These are phyloP conservation scores for Fusarium hostae DNA, from an alignment of 2,329 filamentous ascomycete genomes.

Conservation along the genomic window DNA sequence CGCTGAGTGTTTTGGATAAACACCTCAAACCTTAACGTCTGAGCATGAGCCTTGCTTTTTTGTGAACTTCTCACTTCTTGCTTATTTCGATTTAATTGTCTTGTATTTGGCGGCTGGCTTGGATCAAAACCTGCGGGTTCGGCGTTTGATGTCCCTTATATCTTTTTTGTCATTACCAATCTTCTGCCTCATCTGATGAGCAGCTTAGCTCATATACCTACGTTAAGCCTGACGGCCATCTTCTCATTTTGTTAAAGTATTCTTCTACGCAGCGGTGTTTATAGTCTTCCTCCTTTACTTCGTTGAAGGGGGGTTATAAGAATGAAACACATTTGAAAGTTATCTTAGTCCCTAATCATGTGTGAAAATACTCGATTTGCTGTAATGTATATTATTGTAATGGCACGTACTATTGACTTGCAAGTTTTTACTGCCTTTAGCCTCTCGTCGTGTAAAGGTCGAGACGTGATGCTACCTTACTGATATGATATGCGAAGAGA, in stretches of 20 bases:
- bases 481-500: slow-evolving; percentile 43
- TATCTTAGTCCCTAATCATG: not conserved
- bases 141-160: slow-evolving; percentile 46
- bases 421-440: not conserved
- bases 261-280: slow-evolving; percentile 41
- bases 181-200: slow-evolving; percentile 33
- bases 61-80: slow-evolving; percentile 20
- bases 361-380: not conserved
- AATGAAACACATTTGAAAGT: slow-evolving; percentile 34
- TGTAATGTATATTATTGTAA: not conserved
- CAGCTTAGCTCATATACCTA: slow-evolving; percentile 41
- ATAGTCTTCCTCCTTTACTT: slow-evolving; percentile 39
- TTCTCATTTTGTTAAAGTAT: slow-evolving; percentile 44
- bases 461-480: not conserved
- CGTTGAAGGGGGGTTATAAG: slow-evolving; percentile 27
- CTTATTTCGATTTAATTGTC: slow-evolving; percentile 35
- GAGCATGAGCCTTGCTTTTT: slow-evolving; percentile 19
- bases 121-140: slow-evolving; percentile 48
- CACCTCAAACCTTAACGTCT: slow-evolving; percentile 1
- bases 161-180: slow-evolving; percentile 30
- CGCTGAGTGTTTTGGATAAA: slow-evolving; percentile 52
- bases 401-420: not conserved
- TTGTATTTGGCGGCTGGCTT: slow-evolving; percentile 45
- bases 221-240: slow-evolving; percentile 41
- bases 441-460: not conserved